These are phyloP conservation scores for Epichloe sylvatica DNA, from an alignment of 2,329 filamentous ascomycete species.

Conservation along the genomic window DNA sequence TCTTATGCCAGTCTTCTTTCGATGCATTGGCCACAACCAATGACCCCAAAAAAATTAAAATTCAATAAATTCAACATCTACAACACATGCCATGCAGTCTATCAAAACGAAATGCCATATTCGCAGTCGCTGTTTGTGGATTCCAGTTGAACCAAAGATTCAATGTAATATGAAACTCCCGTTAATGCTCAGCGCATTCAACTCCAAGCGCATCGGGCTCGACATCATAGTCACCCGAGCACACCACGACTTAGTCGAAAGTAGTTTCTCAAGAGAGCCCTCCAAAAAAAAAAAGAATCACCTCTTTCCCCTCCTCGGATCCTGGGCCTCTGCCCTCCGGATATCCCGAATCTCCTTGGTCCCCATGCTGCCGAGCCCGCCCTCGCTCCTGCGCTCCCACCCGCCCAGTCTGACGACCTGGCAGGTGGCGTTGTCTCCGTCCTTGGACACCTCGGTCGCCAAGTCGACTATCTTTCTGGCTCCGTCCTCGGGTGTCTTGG, in stretches of 20 bases:
- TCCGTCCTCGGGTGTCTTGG: conserved; percentile 76
- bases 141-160: too few species aligned
- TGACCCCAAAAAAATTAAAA: too few species aligned
- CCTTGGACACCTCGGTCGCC: conserved; percentile 66
- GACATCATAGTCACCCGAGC: too few species aligned
- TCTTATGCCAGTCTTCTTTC: too few species aligned
- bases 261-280: background rate
- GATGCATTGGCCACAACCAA: too few species aligned
- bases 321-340: conserved; percentile 62
- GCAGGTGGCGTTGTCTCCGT: conserved; percentile 56
- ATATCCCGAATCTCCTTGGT: conserved; percentile 87
- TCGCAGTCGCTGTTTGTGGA: too few species aligned
- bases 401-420: conserved; percentile 53
- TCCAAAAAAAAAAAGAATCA: conserved; percentile 11
- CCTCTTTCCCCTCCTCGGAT: conserved; percentile 58
- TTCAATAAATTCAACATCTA: too few species aligned
- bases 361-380: conserved; percentile 74
- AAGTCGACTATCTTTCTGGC: conserved; percentile 68
- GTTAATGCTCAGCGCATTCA: too few species aligned
- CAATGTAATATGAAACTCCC: too few species aligned
- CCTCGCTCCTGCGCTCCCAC: conserved; percentile 63
- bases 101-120: too few species aligned
- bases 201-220: too few species aligned
- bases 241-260: background rate
- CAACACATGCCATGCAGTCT: too few species aligned